Percentiles rank a stretch among this genome's conserved stretches.
Evolutionary conservation across 2,329 filamentous ascomycete genomes (phyloP).

Genomic region (Colletotrichum falcatum): DNA sequence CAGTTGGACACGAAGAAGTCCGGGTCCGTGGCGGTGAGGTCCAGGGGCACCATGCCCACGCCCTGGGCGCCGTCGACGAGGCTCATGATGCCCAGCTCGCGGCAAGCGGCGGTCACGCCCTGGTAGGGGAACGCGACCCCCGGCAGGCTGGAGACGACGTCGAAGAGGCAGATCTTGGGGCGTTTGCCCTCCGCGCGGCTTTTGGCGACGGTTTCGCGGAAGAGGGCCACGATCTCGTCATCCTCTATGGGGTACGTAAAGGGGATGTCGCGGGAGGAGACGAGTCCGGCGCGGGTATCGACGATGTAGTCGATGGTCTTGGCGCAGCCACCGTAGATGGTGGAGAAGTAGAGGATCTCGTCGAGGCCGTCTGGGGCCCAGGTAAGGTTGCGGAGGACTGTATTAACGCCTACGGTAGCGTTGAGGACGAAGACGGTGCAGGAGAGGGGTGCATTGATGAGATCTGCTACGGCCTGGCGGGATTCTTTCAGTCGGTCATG

Average conservation of each 20-base stretch:
- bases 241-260: conserved; percentile 79
- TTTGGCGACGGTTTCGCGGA: conserved; percentile 68
- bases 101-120: conserved; percentile 71
- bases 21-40: conserved; percentile 74
- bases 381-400: conserved; percentile 78
- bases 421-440: conserved; percentile 84
- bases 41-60: conserved; percentile 80
- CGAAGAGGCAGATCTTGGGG: conserved; percentile 78
- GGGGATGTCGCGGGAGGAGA: conserved; percentile 65
- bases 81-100: conserved; percentile 75
- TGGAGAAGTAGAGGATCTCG: conserved; percentile 82
- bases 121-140: conserved; percentile 86
- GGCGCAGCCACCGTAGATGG: conserved; percentile 82
- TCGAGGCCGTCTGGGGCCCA: conserved; percentile 80
- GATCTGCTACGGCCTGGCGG: conserved; percentile 71
- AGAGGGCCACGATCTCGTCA: conserved; percentile 70
- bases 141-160: conserved; percentile 83
- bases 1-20: conserved; percentile 92
- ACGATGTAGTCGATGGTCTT: conserved; percentile 77
- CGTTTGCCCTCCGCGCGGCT: conserved; percentile 68
- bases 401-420: conserved; percentile 83
- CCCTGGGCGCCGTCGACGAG: conserved; percentile 88
- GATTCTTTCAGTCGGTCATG: conserved; percentile 72
- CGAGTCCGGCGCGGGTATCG: conserved; percentile 68
- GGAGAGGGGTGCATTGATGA: conserved; percentile 74